Base-by-base conservation (phyloP, 257 asterid genomes). In the Solanum pennellii region DNA sequence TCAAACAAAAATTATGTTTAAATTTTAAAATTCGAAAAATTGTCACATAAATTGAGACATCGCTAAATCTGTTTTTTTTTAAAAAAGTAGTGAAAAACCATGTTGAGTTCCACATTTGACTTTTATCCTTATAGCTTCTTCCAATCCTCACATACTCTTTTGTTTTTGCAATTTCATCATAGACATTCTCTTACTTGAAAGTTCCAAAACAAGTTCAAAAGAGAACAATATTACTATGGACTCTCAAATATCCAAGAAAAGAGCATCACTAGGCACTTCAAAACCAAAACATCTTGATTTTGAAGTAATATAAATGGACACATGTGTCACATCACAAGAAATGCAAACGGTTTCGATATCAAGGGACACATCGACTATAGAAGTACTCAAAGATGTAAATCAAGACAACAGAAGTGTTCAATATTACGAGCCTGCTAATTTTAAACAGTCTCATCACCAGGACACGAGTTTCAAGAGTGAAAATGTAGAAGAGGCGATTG, bases 91-190 rank as follows among this genome's bases (percentile, higher is more conserved):
- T n/a, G 71, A 62, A 47, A 59, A 62, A 68, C 39, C 83, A 93
- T 93, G 95, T 83, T 92, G 91, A 75, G 74, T 83, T 89, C 92
- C 79, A 90, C 95, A 31, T 47, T 92, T 59, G 95, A 93, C 33
- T 75, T 84, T 92, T 84, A 91, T 96, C 91, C 80, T 83, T 84
- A 31, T 91, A 20, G 94, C 94, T 52, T 88, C 94, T 83, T 93
- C 95, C 29, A 91, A 93, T 83, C 91, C 97, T 85, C 93, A 87
- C 21, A 88, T 91, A 42, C 90, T 91, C 33, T 94, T 95, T 86
- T 93, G 94, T 83, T 90, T 92, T 41, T 94, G 93, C 90, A 94
- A 95, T 90, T 87, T 94, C 74, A 91, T 96, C 89, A 93, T 93
- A 15, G 93, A 87, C 59, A 44, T 94, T 83, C 88, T 94, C 21